Percentiles rank a stretch among this genome's conserved stretches.
Conservation (phyloP, 2,329 filamentous ascomycete genomes). For the Neopestalotiopsis sp. region DNA sequence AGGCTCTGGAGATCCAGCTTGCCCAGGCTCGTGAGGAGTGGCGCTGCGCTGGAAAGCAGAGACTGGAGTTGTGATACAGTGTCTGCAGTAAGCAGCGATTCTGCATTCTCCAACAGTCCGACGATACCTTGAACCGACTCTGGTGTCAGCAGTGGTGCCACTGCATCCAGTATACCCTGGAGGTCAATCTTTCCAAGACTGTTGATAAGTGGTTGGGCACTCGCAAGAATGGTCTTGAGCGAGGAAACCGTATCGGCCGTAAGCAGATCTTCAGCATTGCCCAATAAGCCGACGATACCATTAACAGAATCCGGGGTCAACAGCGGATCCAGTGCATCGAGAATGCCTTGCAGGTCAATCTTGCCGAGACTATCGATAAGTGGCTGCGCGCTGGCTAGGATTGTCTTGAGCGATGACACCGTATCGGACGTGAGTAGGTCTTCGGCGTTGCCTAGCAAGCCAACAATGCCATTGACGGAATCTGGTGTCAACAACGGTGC, state of each 20-base stretch:
- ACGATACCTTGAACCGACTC: conserved; percentile 34
- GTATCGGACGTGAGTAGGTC: conserved; percentile 34
- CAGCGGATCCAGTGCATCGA: conserved; percentile 41
- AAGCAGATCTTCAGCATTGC: conserved; percentile 33
- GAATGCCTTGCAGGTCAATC: conserved; percentile 38
- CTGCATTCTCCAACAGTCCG: conserved; percentile 31
- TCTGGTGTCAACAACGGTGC: conserved; percentile 41
- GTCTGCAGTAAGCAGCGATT: conserved; percentile 29
- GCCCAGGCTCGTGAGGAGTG: conserved; percentile 8
- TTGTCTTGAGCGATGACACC: conserved; percentile 22
- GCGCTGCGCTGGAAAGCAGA: conserved; percentile 26
- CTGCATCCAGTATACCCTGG: conserved; percentile 25
- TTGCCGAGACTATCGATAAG: conserved; percentile 30
- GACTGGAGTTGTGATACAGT: conserved; percentile 27
- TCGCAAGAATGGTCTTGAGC: conserved; percentile 30
- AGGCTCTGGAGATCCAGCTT: conserved; percentile 29
- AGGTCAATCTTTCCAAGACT: conserved; percentile 37
- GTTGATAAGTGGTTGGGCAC: conserved; percentile 33
- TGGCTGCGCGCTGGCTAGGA: conserved; percentile 28
- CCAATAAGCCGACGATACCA: conserved; percentile 38
- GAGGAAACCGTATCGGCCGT: conserved; percentile 30
- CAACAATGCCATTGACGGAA: conserved; percentile 36
- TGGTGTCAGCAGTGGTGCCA: conserved; percentile 41
- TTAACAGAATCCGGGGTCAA: conserved; percentile 36
- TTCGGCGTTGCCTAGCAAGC: conserved; percentile 35